phyloP scores from a whole-genome alignment of 2,329 filamentous ascomycete genomes.

The Penicillium sclerotiorum region DNA sequence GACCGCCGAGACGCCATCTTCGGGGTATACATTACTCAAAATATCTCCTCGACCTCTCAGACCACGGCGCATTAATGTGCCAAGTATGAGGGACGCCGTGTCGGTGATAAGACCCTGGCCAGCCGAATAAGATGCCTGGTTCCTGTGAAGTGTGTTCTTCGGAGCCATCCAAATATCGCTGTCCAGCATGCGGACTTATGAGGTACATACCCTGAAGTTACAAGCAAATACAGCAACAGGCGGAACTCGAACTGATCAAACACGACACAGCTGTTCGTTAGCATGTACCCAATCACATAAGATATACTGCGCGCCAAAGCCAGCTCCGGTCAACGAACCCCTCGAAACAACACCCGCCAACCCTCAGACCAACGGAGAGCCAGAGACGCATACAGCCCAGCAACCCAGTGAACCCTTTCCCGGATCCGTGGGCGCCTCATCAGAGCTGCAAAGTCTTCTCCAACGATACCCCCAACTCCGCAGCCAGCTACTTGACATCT shows the following conservation, averaged over 20 bases:
- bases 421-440: conserved; percentile 28
- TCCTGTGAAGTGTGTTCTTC: conserved; percentile 42
- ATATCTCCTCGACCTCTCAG: background rate
- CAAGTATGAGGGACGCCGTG: conserved; percentile 19
- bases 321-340: conserved; percentile 18
- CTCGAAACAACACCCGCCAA: conserved; percentile 13
- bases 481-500: conserved; percentile 45
- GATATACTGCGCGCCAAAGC: conserved; percentile 43
- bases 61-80: conserved; percentile 1
- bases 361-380: conserved; percentile 13
- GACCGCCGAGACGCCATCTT: background rate
- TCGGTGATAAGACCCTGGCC: conserved; percentile 14
- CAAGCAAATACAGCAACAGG: background rate
- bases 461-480: conserved; percentile 42
- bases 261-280: conserved; percentile 48
- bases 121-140: conserved; percentile 30
- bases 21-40: background rate
- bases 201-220: conserved; percentile 31
- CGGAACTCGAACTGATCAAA: too few relatives aligned
- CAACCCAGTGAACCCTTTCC: conserved; percentile 4
- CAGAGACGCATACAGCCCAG: conserved; percentile 7
- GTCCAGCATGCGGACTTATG: conserved; percentile 40
- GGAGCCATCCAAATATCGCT: conserved; percentile 43
- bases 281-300: conserved; percentile 50
- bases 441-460: conserved; percentile 43